These are phyloP conservation scores for Hemisphaericaspora subhashii DNA, from an alignment of 1,139 yeast species.

Conservation along the genomic window DNA sequence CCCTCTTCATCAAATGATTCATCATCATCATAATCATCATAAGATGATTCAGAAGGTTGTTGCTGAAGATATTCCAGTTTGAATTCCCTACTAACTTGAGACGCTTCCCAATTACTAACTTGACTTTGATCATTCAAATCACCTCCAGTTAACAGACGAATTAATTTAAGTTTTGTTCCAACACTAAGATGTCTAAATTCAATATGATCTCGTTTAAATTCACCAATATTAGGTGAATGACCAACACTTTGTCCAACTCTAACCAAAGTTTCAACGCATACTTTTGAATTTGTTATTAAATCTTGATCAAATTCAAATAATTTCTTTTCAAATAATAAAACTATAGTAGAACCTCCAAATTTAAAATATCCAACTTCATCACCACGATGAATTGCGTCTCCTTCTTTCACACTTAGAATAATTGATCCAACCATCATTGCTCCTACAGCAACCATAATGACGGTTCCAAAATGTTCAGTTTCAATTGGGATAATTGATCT, in stretches of 20 bases:
- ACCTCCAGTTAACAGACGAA: constrained; percentile 63
- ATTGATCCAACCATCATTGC: constrained; percentile 99
- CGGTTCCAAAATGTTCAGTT: constrained; percentile 71
- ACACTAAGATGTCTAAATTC: constrained; percentile 50
- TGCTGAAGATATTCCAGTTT: constrained; percentile 13
- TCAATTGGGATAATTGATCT: constrained; percentile 76
- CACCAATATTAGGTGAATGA: constrained; percentile 55
- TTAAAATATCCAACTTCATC: constrained; percentile 93
- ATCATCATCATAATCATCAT: constrained; percentile 16
- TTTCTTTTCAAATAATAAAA: constrained; percentile 48
- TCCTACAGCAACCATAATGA: constrained; percentile 81
- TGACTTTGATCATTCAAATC: constrained; percentile 33
- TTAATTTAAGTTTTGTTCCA: constrained; percentile 52
- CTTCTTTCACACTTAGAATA: constrained; percentile 65
- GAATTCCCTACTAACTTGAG: constrained; percentile 20
- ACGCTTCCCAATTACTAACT: constrained; percentile 41
- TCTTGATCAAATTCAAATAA: constrained; percentile 68
- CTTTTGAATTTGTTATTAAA: constrained; percentile 62
- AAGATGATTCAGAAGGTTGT: constrained; percentile 17
- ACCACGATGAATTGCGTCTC: constrained; percentile 59
- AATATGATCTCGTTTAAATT: constrained; percentile 48
- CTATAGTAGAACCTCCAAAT: constrained; percentile 91
- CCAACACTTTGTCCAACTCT: constrained; percentile 93
- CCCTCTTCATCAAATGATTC: constrained; percentile 15
- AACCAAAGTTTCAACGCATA: constrained; percentile 77